These are phyloP conservation scores for Paracoccidioides lutzii DNA, from an alignment of 2,329 filamentous ascomycete genomes.

Conservation along the genomic window DNA sequence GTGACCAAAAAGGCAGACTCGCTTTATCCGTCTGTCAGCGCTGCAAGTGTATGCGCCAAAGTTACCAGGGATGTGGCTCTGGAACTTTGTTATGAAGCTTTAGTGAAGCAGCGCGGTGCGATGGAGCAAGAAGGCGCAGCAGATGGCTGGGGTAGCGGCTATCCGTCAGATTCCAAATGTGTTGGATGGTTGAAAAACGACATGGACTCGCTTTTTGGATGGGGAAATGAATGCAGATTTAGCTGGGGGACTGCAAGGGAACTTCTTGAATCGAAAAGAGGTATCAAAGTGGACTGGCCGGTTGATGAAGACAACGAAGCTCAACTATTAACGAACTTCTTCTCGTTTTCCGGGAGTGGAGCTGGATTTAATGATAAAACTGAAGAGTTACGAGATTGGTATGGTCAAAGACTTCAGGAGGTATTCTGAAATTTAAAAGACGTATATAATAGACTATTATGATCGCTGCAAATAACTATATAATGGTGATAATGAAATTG, in stretches of 20 bases:
- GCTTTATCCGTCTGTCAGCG: slow-evolving; percentile 82
- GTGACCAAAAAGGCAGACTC: slow-evolving; percentile 88
- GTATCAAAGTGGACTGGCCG: slow-evolving; percentile 72
- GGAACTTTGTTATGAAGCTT: slow-evolving; percentile 57
- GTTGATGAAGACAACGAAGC: slow-evolving; percentile 55
- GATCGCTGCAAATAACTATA: slow-evolving; percentile 9
- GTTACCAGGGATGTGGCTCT: slow-evolving; percentile 86
- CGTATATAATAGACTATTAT: slow-evolving; percentile 5
- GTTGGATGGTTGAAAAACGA: slow-evolving; percentile 68
- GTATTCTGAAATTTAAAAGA: slow-evolving; percentile 45
- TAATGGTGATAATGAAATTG: slow-evolving; percentile 14
- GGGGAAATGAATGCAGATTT: slow-evolving; percentile 85
- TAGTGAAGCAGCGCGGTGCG: slow-evolving; percentile 27
- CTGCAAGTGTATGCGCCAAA: slow-evolving; percentile 88
- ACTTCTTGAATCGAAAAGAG: slow-evolving; percentile 65
- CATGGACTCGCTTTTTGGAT: slow-evolving; percentile 90
- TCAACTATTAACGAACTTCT: slow-evolving; percentile 61
- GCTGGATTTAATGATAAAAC: slow-evolving; percentile 34
- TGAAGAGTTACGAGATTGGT: slow-evolving; percentile 72
- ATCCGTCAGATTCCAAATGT: slow-evolving; percentile 76
- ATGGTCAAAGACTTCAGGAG: slow-evolving; percentile 56
- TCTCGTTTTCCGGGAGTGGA: slow-evolving; percentile 33
- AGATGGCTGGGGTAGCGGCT: slow-evolving; percentile 75
- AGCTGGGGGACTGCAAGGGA: slow-evolving; percentile 95
- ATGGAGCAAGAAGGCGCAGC: slow-evolving; percentile 20